These are phyloP conservation scores for Schizonepeta tenuifolia DNA, from an alignment of 257 asterid species.

Conservation along the genomic window DNA sequence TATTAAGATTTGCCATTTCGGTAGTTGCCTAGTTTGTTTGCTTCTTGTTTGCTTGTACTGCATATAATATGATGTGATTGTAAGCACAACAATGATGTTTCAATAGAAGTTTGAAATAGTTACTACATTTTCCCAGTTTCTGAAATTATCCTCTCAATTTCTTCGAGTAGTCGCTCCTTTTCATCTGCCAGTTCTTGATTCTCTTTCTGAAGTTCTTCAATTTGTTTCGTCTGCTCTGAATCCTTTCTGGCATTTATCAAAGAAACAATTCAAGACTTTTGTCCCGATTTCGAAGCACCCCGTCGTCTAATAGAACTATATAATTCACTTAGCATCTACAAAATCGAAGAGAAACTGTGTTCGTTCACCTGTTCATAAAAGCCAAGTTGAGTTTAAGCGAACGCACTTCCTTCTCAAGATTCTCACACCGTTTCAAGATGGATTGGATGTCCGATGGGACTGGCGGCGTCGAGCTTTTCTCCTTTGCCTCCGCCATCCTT, in stretches of 20 bases:
- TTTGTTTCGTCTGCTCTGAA: constrained; percentile 89
- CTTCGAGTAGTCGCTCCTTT: constrained; percentile 75
- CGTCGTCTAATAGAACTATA: background rate
- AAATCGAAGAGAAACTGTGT: background rate
- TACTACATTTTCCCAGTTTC: constrained; percentile 49
- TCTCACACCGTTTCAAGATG: constrained; percentile 73
- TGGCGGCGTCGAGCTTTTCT: constrained; percentile 66
- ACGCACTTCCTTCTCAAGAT: constrained; percentile 91
- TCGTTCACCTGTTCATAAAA: constrained; percentile 85
- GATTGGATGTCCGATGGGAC: constrained; percentile 83
- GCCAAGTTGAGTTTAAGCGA: constrained; percentile 85
- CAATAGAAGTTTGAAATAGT: background rate
- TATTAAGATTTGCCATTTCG: background rate
- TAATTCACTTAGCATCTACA: too few relatives aligned
- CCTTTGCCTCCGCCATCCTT: constrained; percentile 97
- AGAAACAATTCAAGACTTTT: background rate
- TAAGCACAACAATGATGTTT: background rate
- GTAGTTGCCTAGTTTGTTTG: background rate
- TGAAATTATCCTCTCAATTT: constrained; percentile 74
- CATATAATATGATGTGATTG: background rate
- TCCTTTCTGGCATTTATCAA: constrained; percentile 65
- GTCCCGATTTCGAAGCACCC: too few relatives aligned
- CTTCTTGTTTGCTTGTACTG: background rate
- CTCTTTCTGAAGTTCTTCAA: constrained; percentile 81
- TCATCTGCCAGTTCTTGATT: constrained; percentile 67